Percentiles rank a stretch among this genome's conserved stretches.
These are phyloP conservation scores for Trypanosoma rangeli DNA, from an alignment of 208 protist genomes.

Conservation along the genomic window DNA sequence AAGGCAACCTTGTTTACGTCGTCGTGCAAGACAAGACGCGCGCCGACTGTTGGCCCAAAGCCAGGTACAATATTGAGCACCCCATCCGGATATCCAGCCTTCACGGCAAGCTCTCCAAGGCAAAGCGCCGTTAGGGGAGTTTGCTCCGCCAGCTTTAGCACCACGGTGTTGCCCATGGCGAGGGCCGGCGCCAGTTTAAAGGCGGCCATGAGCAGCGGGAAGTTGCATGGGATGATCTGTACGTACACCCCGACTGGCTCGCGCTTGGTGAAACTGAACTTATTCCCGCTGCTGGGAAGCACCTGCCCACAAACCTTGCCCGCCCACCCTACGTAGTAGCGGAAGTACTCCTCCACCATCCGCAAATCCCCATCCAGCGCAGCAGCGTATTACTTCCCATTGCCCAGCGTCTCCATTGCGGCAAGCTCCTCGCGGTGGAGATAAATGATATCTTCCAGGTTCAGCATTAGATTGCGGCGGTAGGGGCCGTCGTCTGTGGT, in stretches of 20 bases:
- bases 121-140: constrained; percentile 85
- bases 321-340: constrained; percentile 89
- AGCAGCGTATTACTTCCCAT: constrained; percentile 84
- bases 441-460: constrained; percentile 79
- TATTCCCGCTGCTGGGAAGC: constrained; percentile 57
- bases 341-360: constrained; percentile 56
- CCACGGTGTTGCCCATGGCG: constrained; percentile 78
- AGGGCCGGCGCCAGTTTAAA: constrained; percentile 90
- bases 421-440: constrained; percentile 65
- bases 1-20: constrained; percentile 92
- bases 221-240: constrained; percentile 92
- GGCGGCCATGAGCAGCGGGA: constrained; percentile 84
- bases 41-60: constrained; percentile 74
- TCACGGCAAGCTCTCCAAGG: constrained; percentile 67
- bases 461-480: constrained; percentile 65
- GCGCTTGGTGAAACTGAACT: constrained; percentile 64
- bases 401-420: constrained; percentile 85
- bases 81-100: constrained; percentile 87
- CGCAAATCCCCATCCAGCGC: constrained; percentile 62
- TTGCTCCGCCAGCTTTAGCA: constrained; percentile 92
- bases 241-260: constrained; percentile 87
- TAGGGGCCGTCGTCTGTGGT: constrained; percentile 43
- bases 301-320: constrained; percentile 90
- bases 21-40: constrained; percentile 56
- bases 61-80: constrained; percentile 89